phyloP scores from a whole-genome alignment of 1,284 basidiomycete species.

The Malassezia japonica region DNA sequence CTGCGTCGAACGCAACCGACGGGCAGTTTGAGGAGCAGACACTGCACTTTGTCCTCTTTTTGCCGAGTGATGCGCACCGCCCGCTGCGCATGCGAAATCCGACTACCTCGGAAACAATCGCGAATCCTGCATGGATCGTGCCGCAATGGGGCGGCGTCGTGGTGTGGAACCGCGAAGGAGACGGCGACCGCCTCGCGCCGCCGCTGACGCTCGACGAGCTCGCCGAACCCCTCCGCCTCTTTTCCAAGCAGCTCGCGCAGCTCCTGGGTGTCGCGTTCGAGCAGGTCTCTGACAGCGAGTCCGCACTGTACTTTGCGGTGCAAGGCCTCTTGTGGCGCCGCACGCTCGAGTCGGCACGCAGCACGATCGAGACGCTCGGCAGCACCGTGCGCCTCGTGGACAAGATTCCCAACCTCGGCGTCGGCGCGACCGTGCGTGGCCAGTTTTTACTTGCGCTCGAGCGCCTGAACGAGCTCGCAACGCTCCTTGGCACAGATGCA shows the following conservation, averaged over 20 bases:
- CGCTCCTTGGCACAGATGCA: not conserved
- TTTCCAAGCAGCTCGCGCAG: constrained; percentile 63
- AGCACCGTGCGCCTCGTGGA: constrained; percentile 32
- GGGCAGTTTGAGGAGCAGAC: constrained; percentile 21
- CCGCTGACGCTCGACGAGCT: constrained; percentile 49
- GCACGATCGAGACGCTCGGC: constrained; percentile 25
- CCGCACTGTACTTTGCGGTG: not conserved
- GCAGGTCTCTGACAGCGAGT: not conserved
- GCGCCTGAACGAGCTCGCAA: not conserved
- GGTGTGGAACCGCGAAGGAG: constrained; percentile 56
- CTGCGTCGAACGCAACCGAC: not conserved
- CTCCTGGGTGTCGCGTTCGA: constrained; percentile 61
- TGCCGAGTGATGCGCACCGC: constrained; percentile 62
- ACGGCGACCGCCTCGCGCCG: not conserved
- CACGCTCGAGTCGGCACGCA: constrained; percentile 25
- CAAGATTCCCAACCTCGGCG: constrained; percentile 38
- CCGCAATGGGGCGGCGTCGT: constrained; percentile 93
- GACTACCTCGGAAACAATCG: constrained; percentile 4
- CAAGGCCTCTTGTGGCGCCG: constrained; percentile 22
- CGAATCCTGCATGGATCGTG: constrained; percentile 62
- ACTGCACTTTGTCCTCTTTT: constrained; percentile 79
- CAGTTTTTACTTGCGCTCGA: constrained; percentile 18
- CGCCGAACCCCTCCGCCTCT: constrained; percentile 59
- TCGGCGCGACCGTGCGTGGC: constrained; percentile 24
- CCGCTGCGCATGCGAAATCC: constrained; percentile 63